Conservation (phyloP, 495 filamentous ascomycete species). For the Elaphomyces granulatus region DNA sequence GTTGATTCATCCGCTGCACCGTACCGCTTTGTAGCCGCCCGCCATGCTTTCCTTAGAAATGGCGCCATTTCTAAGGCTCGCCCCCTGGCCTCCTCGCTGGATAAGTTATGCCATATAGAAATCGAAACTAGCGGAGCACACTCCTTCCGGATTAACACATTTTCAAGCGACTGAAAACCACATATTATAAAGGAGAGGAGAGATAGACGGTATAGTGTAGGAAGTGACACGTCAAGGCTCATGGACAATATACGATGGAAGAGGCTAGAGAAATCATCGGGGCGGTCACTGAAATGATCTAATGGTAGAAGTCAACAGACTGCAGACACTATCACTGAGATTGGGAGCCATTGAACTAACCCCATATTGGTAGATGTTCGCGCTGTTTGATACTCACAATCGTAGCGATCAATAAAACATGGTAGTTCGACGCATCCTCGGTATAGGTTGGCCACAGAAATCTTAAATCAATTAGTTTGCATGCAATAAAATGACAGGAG, state of each 20-base stretch:
- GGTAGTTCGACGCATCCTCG: constrained; percentile 79
- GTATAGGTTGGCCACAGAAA: constrained; percentile 91
- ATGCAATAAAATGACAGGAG: not conserved
- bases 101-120: constrained; percentile 87
- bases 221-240: constrained; percentile 65
- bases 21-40: constrained; percentile 70
- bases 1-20: constrained; percentile 70
- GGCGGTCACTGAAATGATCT: constrained; percentile 63
- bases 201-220: constrained; percentile 55
- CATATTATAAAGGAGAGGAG: constrained; percentile 76
- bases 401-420: constrained; percentile 71
- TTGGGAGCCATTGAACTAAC: constrained; percentile 25
- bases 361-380: constrained; percentile 80
- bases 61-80: constrained; percentile 50
- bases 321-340: too few species aligned
- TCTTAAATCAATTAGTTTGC: constrained; percentile 25
- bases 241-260: constrained; percentile 86
- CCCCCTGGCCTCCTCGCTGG: constrained; percentile 53
- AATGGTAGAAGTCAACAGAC: too few species aligned
- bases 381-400: constrained; percentile 79
- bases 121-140: constrained; percentile 92
- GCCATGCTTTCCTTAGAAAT: constrained; percentile 78
- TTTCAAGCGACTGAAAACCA: constrained; percentile 91
- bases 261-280: constrained; percentile 73
- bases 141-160: constrained; percentile 77